Evolutionary conservation across 2,329 filamentous ascomycete genomes (phyloP).

Genomic region (Pestalotiopsis sp.): DNA sequence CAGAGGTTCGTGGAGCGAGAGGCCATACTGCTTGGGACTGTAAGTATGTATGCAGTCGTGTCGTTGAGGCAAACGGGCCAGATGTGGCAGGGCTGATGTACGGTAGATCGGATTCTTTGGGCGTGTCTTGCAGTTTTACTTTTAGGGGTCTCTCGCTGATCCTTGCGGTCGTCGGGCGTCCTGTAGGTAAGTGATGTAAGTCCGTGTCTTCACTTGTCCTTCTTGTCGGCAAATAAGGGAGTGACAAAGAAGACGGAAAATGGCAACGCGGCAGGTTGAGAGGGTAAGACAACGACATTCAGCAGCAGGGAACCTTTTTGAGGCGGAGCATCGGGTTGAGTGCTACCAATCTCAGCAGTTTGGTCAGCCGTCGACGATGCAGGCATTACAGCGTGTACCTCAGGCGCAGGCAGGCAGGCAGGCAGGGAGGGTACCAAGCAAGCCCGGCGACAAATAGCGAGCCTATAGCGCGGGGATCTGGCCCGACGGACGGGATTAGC

Average conservation of each 20-base stretch:
- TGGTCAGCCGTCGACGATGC: slow-evolving; percentile 6
- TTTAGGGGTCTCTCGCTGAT: background rate
- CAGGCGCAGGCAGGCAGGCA: no score
- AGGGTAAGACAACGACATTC: slow-evolving; percentile 3
- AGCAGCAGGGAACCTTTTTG: slow-evolving; percentile 10
- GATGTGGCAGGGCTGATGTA: background rate
- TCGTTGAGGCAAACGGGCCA: background rate
- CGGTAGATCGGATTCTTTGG: background rate
- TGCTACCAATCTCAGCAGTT: background rate
- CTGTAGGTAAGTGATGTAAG: background rate
- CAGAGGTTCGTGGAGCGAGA: background rate
- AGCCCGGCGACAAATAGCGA: background rate
- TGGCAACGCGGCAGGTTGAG: slow-evolving; percentile 4
- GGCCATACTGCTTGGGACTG: slow-evolving; percentile 2
- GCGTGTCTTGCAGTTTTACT: background rate
- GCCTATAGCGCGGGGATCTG: background rate
- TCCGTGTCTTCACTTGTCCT: background rate
- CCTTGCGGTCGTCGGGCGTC: background rate
- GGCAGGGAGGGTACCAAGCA: background rate
- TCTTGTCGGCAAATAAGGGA: slow-evolving; percentile 4
- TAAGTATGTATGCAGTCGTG: background rate
- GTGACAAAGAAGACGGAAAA: background rate
- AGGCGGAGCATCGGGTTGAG: slow-evolving; percentile 8
- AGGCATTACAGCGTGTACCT: background rate
- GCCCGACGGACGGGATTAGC: background rate